Base-by-base conservation (phyloP, 306 rosid species). In the Sphenostylis stenocarpa region DNA sequence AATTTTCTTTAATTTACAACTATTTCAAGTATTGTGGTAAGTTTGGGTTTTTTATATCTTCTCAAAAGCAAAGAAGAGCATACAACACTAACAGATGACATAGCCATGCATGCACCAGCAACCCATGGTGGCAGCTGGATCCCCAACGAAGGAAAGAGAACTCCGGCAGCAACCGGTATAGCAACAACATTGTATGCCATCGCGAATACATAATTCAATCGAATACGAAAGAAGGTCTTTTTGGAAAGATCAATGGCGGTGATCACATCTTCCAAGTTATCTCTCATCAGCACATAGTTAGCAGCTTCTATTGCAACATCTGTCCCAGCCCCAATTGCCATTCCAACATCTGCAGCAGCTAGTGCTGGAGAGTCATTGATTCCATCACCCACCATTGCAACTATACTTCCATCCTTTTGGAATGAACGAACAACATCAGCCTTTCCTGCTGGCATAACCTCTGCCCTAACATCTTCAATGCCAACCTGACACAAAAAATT, bases 391-490 rank as follows among this genome's bases (percentile, higher is more conserved):
- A 93, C 98, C 98, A 90, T 93, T 17, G 98, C 98, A 67, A 93
- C 96, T 53, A 71, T 66, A 63, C 90, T 86, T 79, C 98, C 94
- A 77, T 90, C 86, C 20, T 83, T 84, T 47, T 93, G 96, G 70
- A 93, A 90, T 14, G 91, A 89, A 6, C 81, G 89, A 6, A 93
- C 72, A 33, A 85, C 96, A 16, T 90, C 94, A 0, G 96, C 96
- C 86, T 93, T 93, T 80, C 94, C 98, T n/a, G 98, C 96, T 1
- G 98, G 98, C 98, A 90, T 79, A 57, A 93, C 96, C 84, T 93
- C 98, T 60, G 96, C 94, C 80, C 86, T 84, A 14, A 93, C 93
- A 56, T 93, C 98, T 61, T 82, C 74, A 77, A 93, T 93, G 68
- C 98, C 98, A 74, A 90, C 91, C 98, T 93, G 89, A 73, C 83